Conservation (phyloP, 805 yeast species). For the Myxozyma lipomycoides region DNA sequence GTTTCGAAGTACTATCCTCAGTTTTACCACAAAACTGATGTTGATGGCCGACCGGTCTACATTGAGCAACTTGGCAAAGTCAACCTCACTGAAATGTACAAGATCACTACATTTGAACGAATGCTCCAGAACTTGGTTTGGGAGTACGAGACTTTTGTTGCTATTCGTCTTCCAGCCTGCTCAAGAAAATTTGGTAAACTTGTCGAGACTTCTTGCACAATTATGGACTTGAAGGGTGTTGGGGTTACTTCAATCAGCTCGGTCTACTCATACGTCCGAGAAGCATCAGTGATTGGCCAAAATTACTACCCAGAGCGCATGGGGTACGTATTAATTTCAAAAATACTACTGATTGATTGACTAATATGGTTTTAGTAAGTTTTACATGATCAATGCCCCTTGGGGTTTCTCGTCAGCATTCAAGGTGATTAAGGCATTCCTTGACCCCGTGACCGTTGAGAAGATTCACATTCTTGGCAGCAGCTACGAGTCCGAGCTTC, state of each 20-base stretch:
- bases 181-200: constrained; percentile 74
- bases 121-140: constrained; percentile 94
- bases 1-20: constrained; percentile 70
- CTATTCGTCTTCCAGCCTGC: constrained; percentile 86
- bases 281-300: constrained; percentile 92
- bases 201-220: constrained; percentile 94
- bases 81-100: constrained; percentile 83
- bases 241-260: constrained; percentile 78
- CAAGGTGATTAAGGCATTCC: constrained; percentile 83
- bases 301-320: constrained; percentile 98
- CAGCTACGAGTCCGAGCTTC: constrained; percentile 72
- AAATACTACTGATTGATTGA: neutral
- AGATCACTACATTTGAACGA: constrained; percentile 90
- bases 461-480: constrained; percentile 86
- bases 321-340: constrained; percentile 56
- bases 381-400: constrained; percentile 93
- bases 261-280: constrained; percentile 83
- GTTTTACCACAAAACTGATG: constrained; percentile 95
- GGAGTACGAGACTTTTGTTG: constrained; percentile 92
- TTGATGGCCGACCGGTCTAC: constrained; percentile 94
- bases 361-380: constrained; percentile 35
- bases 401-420: constrained; percentile 96
- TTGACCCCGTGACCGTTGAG: constrained; percentile 95
- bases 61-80: constrained; percentile 91
- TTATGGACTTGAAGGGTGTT: constrained; percentile 91